Evolutionary conservation across 73 alveolate species (phyloP), one percentile per base, ranked within the genome.

Genomic region (Symbiodinium pilosum): DNA sequence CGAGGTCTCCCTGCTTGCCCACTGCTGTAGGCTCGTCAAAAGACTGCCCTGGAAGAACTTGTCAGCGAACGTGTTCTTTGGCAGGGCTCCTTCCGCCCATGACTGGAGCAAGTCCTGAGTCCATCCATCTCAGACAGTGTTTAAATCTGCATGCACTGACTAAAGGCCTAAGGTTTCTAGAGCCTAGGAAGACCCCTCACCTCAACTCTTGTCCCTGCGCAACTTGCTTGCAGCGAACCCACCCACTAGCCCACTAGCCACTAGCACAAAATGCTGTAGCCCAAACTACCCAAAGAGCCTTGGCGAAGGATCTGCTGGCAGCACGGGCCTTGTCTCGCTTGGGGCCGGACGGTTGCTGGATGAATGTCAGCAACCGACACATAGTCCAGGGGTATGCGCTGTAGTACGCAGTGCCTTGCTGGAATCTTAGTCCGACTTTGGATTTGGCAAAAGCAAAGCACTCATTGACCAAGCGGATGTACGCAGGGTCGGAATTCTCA

Each of bases 331-430:
- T 20, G 69, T 52, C 69, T 52, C 69, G 69, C 69, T 52, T 20
- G 14, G 69, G 14, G 69, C 69, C 69, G 69, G n/a, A 28, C n/a
- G 69, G 69, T 28, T 52, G 69, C 24, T 52, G 69, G n/a, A 84
- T 8, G 43, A 24, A 84, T 26, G 5, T 11, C 43, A 84, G 26
- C 5, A 84, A n/a, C 44, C 32, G 42, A 18, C 75, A 68, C 28
- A 84, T 84, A 44, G 26, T 43, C 93, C 93, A 84, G 6, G 93
- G 93, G n/a, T 43, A 84, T 44, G 44, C 32, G 12, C 11, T 16
- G 43, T 84, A 84, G 59, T 6, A 84, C 6, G 93, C 42, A 6
- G 93, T 43, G 18, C 93, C 93, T 44, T 84, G 93, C 47, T 32
- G 34, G 43, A 84, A 84, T 28, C 93, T 42, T 30, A 84, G 44